phyloP scores from a whole-genome alignment of 306 rosid genomes.

The Hippophae gyantsensis region DNA sequence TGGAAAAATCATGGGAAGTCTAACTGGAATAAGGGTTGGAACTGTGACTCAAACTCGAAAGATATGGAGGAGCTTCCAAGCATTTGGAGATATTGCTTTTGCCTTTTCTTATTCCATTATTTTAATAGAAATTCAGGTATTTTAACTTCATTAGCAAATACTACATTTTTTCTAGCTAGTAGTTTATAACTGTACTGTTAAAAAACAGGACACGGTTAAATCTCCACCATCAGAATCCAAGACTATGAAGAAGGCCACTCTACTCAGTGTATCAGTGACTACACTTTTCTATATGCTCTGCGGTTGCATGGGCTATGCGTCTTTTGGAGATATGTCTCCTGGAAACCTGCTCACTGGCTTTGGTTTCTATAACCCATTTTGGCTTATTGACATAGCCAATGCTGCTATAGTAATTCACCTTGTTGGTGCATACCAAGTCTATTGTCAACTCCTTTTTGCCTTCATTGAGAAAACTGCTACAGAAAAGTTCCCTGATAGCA shows the following conservation, averaged over 20 bases:
- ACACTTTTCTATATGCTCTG: constrained; percentile 74
- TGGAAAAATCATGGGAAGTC: constrained; percentile 39
- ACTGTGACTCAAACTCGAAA: constrained; percentile 49
- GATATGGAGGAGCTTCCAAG: constrained; percentile 70
- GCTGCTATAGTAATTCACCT: constrained; percentile 77
- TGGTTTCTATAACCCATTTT: constrained; percentile 62
- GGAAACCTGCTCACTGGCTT: constrained; percentile 72
- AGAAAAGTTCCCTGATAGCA: constrained; percentile 29
- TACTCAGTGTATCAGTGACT: constrained; percentile 43
- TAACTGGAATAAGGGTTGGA: constrained; percentile 51
- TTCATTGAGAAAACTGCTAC: constrained; percentile 39
- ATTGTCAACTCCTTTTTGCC: constrained; percentile 52
- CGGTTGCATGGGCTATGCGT: constrained; percentile 68
- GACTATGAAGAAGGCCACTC: constrained; percentile 59
- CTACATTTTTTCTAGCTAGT: not conserved
- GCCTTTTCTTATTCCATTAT: constrained; percentile 78
- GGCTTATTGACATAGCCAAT: constrained; percentile 83
- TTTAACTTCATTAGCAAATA: not conserved
- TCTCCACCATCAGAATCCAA: constrained; percentile 13
- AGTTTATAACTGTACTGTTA: not conserved
- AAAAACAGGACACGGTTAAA: constrained; percentile 51
- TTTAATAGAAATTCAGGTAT: constrained; percentile 84
- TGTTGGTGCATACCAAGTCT: constrained; percentile 26
- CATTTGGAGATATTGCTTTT: constrained; percentile 81
- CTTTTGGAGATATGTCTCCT: constrained; percentile 62